Evolutionary conservation across 1,284 basidiomycete species (phyloP).

Genomic region (Anthracocystis panici-leucophaei): DNA sequence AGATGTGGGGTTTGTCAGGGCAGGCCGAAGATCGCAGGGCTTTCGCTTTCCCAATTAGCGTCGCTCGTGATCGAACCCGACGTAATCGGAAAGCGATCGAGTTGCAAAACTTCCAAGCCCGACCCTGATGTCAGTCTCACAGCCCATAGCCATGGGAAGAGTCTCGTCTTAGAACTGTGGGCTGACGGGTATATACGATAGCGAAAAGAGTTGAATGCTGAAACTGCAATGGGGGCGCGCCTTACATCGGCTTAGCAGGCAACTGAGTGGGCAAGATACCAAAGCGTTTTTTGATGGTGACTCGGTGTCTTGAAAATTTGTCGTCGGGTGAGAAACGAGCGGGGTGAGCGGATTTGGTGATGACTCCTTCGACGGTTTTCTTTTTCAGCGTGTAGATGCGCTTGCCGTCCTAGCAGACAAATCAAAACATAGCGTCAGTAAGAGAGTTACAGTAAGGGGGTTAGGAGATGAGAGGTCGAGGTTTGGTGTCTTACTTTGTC

Average conservation of each 20-base stretch:
- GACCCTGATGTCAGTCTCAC: conserved; percentile 4
- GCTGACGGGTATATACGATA: conserved; percentile 41
- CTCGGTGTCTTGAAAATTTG: conserved; percentile 69
- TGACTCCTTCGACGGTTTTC: conserved; percentile 55
- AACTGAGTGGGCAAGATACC: conserved; percentile 65
- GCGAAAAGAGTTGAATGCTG: too few relatives aligned
- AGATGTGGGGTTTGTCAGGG: conserved; percentile 10
- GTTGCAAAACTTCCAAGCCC: neutral
- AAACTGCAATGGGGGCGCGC: neutral
- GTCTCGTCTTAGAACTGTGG: neutral
- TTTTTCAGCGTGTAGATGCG: conserved; percentile 69
- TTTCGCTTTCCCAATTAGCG: too few relatives aligned
- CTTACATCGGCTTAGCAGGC: conserved; percentile 61
- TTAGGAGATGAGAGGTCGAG: neutral
- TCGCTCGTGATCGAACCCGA: neutral
- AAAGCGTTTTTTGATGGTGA: conserved; percentile 68
- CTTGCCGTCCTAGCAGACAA: conserved; percentile 59
- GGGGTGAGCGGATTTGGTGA: conserved; percentile 68
- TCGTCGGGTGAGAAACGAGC: conserved; percentile 69
- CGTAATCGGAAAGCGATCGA: too few relatives aligned
- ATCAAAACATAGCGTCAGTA: neutral
- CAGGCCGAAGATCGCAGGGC: neutral
- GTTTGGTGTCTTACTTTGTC: conserved; percentile 64
- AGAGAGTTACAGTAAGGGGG: neutral
- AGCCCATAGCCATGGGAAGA: neutral